Evolutionary conservation across 2,329 filamentous ascomycete genomes (phyloP).

Genomic region (Ophiosphaerella korrae): DNA sequence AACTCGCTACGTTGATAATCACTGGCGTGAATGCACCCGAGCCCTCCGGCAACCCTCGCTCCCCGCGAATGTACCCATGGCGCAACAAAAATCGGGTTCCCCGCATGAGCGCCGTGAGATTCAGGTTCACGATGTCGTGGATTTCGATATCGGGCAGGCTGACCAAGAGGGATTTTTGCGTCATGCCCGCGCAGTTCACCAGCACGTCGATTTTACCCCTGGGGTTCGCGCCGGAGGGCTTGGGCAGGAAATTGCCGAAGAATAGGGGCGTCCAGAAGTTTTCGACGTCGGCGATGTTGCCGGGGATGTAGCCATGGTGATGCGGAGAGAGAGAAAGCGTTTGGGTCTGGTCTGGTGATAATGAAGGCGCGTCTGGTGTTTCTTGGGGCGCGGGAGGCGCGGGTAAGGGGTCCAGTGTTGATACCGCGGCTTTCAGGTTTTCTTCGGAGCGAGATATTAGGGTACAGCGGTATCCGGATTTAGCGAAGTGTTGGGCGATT

Average conservation of each 20-base stretch:
- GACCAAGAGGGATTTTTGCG: slow-evolving; percentile 68
- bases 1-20: slow-evolving; percentile 82
- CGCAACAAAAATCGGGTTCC: slow-evolving; percentile 62
- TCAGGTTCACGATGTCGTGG: slow-evolving; percentile 67
- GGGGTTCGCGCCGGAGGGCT: neutral
- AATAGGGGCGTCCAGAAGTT: slow-evolving; percentile 2
- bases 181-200: slow-evolving; percentile 79
- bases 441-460: slow-evolving; percentile 37
- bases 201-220: slow-evolving; percentile 56
- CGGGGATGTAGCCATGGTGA: slow-evolving; percentile 31
- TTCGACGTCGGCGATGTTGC: slow-evolving; percentile 21
- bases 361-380: too few relatives aligned
- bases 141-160: slow-evolving; percentile 59
- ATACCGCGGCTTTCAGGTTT: slow-evolving; percentile 28
- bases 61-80: slow-evolving; percentile 21
- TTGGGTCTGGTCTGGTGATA: too few relatives aligned
- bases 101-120: slow-evolving; percentile 69
- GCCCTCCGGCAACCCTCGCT: neutral
- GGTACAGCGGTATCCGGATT: slow-evolving; percentile 35
- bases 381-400: neutral
- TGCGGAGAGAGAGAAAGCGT: too few relatives aligned
- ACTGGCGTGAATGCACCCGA: slow-evolving; percentile 38
- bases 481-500: slow-evolving; percentile 43
- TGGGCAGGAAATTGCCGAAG: slow-evolving; percentile 28
- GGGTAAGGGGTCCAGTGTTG: slow-evolving; percentile 18